Conservation (phyloP, 768 basidiomycete species). For the Pleurotus platypus region DNA sequence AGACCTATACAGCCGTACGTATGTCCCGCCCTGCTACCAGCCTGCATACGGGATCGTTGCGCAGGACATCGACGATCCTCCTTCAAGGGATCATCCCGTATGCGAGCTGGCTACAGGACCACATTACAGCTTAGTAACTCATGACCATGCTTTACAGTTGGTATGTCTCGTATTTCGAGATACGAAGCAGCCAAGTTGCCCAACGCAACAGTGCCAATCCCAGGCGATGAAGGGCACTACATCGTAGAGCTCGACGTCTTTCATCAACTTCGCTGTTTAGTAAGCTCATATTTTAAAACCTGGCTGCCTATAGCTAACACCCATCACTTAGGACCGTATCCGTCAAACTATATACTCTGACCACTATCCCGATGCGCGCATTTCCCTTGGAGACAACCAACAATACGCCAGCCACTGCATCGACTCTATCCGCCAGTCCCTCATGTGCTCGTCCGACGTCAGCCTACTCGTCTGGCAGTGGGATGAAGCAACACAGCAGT, state of each 20-base stretch:
- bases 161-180: constrained; percentile 13
- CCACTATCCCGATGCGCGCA: constrained; percentile 13
- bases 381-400: constrained; percentile 8
- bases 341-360: constrained; percentile 15
- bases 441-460: constrained; percentile 15
- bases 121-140: neutral
- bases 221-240: constrained; percentile 17
- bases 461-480: constrained; percentile 19
- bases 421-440: constrained; percentile 15
- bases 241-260: constrained; percentile 20
- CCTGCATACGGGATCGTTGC: too few relatives aligned
- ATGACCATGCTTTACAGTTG: neutral
- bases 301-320: neutral
- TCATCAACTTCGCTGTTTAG: constrained; percentile 23
- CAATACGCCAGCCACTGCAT: constrained; percentile 18
- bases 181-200: constrained; percentile 17
- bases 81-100: too few relatives aligned
- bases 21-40: neutral
- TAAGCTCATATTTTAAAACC: neutral
- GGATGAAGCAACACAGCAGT: neutral
- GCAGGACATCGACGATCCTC: too few relatives aligned
- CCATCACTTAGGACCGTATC: constrained; percentile 14
- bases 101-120: too few relatives aligned
- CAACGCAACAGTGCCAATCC: constrained; percentile 19
- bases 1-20: neutral